Evolutionary conservation across 257 asterid genomes (phyloP), one percentile per base, ranked within the genome.

Genomic region (Primulina tabacum): DNA sequence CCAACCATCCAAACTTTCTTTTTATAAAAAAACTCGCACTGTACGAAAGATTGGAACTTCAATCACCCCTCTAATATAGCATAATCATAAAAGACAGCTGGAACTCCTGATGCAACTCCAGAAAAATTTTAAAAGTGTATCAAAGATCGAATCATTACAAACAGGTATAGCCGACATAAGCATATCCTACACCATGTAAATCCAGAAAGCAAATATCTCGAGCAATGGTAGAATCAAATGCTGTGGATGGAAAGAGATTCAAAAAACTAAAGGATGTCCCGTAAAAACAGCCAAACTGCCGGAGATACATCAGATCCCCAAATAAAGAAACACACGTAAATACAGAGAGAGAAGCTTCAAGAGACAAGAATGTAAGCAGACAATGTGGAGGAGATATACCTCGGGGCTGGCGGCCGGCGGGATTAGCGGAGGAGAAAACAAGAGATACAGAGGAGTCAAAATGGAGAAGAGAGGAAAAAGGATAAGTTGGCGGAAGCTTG

Each of bases 401-500:
- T n/a, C 24, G 52, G 6, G n/a, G 18, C 34, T 21, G 18, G 60
- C 65, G 40, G 67, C 81, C 79, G 79, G 79, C 76, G 63, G 69
- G 62, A 64, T 55, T 7, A 62, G 80, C 85, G 83, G 82, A 47
- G 60, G 71, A 70, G 55, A 69, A 67, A 66, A 67, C 62, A 35
- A 60, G 21, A 57, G 55, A 62, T 53, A 26, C 67, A 60, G 57
- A 55, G 20, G 75, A 30, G 76, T n/a, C 69, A 63, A 65, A 60
- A 32, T 56, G 65, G 75, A 79, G 72, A 73, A 71, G 70, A 58
- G 72, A 65, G 67, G 83, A 70, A 78, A 79, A 77, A 72, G 18
- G 3, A 12, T 0, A 47, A 24, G 24, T 10, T 6, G 62, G 76
- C 64, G 70, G 57, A 56, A 59, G 72, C 40, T 65, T 56, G 34